These are phyloP conservation scores for Sporothrix pseudoabietina DNA, from an alignment of 2,329 filamentous ascomycete species.

Conservation along the genomic window DNA sequence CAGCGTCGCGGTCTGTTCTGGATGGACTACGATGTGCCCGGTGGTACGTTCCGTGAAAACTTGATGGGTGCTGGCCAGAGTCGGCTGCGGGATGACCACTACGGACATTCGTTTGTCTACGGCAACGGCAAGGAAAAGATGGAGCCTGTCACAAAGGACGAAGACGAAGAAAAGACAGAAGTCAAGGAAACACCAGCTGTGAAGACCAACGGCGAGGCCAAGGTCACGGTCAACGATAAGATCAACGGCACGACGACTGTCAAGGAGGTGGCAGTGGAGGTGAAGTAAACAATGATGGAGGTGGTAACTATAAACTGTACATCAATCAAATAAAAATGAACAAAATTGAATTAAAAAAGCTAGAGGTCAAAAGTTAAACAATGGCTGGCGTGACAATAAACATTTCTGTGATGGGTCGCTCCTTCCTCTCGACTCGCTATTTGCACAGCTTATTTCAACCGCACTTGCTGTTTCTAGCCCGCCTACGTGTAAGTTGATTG, in stretches of 20 bases:
- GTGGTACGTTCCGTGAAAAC: conserved; percentile 50
- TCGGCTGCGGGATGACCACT: conserved; percentile 44
- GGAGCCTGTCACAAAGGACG: not conserved
- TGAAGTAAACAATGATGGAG: not conserved
- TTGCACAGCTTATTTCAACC: not conserved
- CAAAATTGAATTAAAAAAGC: not conserved
- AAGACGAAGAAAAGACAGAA: not conserved
- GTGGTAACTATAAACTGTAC: not conserved
- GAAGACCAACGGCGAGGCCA: not conserved
- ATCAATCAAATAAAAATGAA: not conserved
- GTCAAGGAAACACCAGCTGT: not conserved
- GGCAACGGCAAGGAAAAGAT: conserved; percentile 22
- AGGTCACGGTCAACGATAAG: not conserved
- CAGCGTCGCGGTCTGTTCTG: conserved; percentile 59
- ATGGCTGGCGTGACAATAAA: not conserved
- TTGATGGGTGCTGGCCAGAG: conserved; percentile 43
- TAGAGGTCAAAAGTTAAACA: too few relatives aligned
- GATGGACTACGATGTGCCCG: conserved; percentile 49
- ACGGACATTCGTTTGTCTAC: conserved; percentile 45
- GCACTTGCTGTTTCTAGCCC: not conserved
- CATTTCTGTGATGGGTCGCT: not conserved
- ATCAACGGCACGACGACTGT: not conserved
- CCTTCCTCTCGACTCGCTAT: not conserved
- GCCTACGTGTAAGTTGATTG: conserved; percentile 1
- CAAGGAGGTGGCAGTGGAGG: not conserved